A percentile compares a stretch with the other conserved stretches of the same genome.
phyloP scores from a whole-genome alignment of 305 asterid genomes.

The Fraxinus sp. region DNA sequence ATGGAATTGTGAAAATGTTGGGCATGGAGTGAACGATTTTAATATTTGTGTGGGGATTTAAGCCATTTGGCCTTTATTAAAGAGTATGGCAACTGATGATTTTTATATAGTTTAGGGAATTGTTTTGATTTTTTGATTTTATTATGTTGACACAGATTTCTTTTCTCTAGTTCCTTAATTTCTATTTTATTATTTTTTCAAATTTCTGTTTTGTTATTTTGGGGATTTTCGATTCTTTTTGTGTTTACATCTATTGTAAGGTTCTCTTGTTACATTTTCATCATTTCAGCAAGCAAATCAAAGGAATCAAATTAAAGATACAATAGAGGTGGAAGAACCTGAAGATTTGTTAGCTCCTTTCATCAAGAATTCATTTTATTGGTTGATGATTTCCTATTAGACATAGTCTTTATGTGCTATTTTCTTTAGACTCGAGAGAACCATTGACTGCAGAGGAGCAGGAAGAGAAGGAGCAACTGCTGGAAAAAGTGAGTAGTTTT shows the following conservation, averaged over 20 bases:
- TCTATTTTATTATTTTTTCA: constrained; percentile 8
- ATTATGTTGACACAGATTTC: too few relatives aligned
- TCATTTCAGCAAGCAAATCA: constrained; percentile 68
- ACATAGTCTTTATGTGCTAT: constrained; percentile 26
- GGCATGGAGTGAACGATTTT: background rate
- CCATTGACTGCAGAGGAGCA: constrained; percentile 74
- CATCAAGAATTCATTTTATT: constrained; percentile 9
- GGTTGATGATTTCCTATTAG: constrained; percentile 9
- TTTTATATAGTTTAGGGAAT: background rate
- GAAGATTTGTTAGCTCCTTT: constrained; percentile 59
- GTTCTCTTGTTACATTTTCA: constrained; percentile 11
- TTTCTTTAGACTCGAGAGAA: constrained; percentile 69
- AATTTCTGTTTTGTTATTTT: constrained; percentile 11
- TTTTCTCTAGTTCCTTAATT: background rate
- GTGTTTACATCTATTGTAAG: constrained; percentile 7
- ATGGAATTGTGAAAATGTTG: background rate
- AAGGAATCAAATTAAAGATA: constrained; percentile 81
- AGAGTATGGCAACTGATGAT: background rate
- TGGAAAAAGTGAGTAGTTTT: constrained; percentile 64
- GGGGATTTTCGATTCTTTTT: constrained; percentile 5
- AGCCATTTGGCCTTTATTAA: background rate
- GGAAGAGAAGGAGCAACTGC: constrained; percentile 78
- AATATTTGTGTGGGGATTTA: background rate
- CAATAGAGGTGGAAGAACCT: constrained; percentile 84
- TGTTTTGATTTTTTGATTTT: too few relatives aligned